Conservation (phyloP, 495 filamentous ascomycete genomes). For the Endocarpon pusillum region DNA sequence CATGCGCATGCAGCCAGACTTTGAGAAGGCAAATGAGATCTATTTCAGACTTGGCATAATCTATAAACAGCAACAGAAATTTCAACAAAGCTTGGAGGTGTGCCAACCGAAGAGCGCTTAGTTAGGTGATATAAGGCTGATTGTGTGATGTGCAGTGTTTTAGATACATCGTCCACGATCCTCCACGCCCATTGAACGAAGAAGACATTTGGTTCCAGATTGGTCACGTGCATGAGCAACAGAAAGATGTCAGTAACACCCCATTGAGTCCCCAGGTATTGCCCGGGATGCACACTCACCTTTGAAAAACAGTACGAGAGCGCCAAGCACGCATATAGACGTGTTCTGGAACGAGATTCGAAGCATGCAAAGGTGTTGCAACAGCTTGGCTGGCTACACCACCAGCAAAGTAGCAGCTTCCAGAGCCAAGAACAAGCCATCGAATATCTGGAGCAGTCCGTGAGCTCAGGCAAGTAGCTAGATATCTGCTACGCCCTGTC, state of each 20-base stretch:
- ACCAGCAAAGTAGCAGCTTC: slow-evolving; percentile 83
- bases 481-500: too few relatives aligned
- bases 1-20: slow-evolving; percentile 96
- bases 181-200: slow-evolving; percentile 82
- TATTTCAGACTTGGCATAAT: slow-evolving; percentile 98
- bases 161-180: slow-evolving; percentile 89
- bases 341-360: slow-evolving; percentile 86
- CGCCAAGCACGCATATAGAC: slow-evolving; percentile 79
- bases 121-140: slow-evolving; percentile 3
- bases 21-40: slow-evolving; percentile 98
- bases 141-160: slow-evolving; percentile 54
- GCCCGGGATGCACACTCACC: slow-evolving; percentile 9
- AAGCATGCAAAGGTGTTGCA: slow-evolving; percentile 97
- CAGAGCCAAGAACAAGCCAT: slow-evolving; percentile 88
- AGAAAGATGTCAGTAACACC: slow-evolving; percentile 71
- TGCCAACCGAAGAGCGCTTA: slow-evolving; percentile 11
- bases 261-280: neutral
- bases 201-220: slow-evolving; percentile 99
- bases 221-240: slow-evolving; percentile 95
- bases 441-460: slow-evolving; percentile 93
- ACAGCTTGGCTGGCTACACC: slow-evolving; percentile 94
- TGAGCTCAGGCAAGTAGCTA: slow-evolving; percentile 62
- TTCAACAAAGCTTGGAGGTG: slow-evolving; percentile 80
- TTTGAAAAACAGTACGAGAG: slow-evolving; percentile 57
- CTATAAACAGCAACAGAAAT: slow-evolving; percentile 97